Conservation (phyloP, 2,329 filamentous ascomycete genomes). For the Didymella pomorum region DNA sequence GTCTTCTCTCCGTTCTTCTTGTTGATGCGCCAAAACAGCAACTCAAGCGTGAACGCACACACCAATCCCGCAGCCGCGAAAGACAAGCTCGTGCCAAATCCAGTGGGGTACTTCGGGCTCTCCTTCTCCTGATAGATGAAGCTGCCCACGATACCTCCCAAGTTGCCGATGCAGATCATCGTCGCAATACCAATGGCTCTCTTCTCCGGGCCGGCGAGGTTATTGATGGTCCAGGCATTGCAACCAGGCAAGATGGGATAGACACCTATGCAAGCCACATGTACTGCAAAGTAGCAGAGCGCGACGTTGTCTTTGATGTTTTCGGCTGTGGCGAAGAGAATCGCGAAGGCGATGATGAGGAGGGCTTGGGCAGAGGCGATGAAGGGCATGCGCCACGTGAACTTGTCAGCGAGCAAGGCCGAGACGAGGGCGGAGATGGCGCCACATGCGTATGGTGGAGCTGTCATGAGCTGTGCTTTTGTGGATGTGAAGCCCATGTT, state of each 20-base stretch:
- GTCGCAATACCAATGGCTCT: constrained; percentile 37
- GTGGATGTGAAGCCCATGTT: constrained; percentile 37
- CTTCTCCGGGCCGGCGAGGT: constrained; percentile 35
- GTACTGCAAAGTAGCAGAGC: constrained; percentile 55
- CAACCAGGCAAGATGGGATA: constrained; percentile 36
- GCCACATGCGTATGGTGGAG: constrained; percentile 34
- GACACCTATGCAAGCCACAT: constrained; percentile 50
- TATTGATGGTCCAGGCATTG: constrained; percentile 39
- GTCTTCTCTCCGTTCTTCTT: constrained; percentile 43
- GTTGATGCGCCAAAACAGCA: constrained; percentile 46
- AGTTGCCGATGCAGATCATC: constrained; percentile 37
- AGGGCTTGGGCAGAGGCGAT: constrained; percentile 29
- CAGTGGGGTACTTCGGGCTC: constrained; percentile 43
- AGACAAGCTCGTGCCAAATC: constrained; percentile 44
- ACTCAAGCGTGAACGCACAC: constrained; percentile 29
- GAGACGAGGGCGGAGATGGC: constrained; percentile 31
- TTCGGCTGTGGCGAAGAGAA: constrained; percentile 51
- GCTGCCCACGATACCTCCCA: constrained; percentile 39
- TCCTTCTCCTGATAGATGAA: constrained; percentile 47
- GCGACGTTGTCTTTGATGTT: constrained; percentile 53
- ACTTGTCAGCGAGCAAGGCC: constrained; percentile 29
- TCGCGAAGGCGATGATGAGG: constrained; percentile 52
- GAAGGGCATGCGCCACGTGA: constrained; percentile 35
- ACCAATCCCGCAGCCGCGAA: constrained; percentile 32
- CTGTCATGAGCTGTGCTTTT: constrained; percentile 37